Base-by-base conservation (phyloP, 2,329 filamentous ascomycete species). In the Neofusicoccum sp. region DNA sequence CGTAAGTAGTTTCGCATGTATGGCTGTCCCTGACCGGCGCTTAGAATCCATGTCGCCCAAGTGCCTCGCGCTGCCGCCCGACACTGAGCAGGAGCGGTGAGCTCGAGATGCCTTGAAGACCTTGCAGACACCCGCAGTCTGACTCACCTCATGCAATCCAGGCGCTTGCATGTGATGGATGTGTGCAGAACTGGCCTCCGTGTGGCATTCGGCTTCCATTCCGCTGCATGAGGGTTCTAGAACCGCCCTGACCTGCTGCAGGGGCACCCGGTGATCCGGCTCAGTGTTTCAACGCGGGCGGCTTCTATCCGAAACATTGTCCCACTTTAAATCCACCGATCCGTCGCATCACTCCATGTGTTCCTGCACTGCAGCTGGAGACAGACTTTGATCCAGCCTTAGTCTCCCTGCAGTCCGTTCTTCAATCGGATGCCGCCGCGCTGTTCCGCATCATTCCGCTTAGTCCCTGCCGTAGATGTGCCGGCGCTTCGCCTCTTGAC, bases 281-380 rank as follows among this genome's bases (percentile, higher is more conserved):
- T 29, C 54, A 12, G 39, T 28, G 54, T 58, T 58, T 58, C 54
- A 36, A 29, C 44, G 54, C 6, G 14, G 22, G 41, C 54, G 29
- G 54, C 54, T 45, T 44, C n/a, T 58, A 58, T 36, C 54, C 54
- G 54, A 58, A 58, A 58, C 54, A 34, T 12, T 58, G 54, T 58
- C 54, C 54, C 54, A 58, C 54, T 58, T 58, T 45, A 58, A 58
- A 45, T 44, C 41, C 50, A 56, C 28, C 36, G 36, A 29, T 6
- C 16, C 22, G 39, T 58, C 37, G 36, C 54, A n/a, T 34, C 39
- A 34, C 39, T 58, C 29, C 29, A 31, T 58, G 22, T 56, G 43
- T 44, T 6, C 6, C 52, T 16, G 29, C 16, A n/a, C 33, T 39
- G 37, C 6, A 12, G 28, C 31, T 36, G 47, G 22, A 22, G 6